Percentiles rank a stretch among this genome's conserved stretches.
phyloP scores from a whole-genome alignment of 192 early-diverging fungal species.

The Allomyces macrogynus region DNA sequence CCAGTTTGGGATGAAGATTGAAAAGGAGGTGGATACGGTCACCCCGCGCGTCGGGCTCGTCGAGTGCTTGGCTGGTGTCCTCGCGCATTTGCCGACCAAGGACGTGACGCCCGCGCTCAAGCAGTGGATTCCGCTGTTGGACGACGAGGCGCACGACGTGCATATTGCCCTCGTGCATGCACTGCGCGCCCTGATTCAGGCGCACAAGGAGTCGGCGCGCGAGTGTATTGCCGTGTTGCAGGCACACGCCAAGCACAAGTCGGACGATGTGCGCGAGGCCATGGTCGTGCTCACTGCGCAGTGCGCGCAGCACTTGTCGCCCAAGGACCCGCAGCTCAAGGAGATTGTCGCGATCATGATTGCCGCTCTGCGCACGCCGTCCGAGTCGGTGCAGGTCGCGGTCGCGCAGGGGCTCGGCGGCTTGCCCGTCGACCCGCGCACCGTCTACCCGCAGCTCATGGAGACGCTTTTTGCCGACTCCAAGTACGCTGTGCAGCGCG shows the following conservation, averaged over 20 bases:
- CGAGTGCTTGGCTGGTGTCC: conserved; percentile 41
- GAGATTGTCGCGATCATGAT: conserved; percentile 70
- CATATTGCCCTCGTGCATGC: conserved; percentile 57
- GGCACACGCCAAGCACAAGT: conserved; percentile 58
- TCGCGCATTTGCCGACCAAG: conserved; percentile 29
- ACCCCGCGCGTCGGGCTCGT: conserved; percentile 68
- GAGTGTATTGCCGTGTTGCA: conserved; percentile 36
- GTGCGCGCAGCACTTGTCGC: conserved; percentile 65
- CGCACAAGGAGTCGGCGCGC: conserved; percentile 43
- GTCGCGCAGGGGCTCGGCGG: conserved; percentile 87
- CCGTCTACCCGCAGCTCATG: conserved; percentile 40
- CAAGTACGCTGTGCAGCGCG: conserved; percentile 73
- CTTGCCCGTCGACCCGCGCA: conserved; percentile 38
- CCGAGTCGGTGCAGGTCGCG: conserved; percentile 82
- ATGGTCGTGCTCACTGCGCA: conserved; percentile 84
- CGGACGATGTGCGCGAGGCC: conserved; percentile 63
- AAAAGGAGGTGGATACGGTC: conserved; percentile 54
- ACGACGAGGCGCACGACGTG: conserved; percentile 70
- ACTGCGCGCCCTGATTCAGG: conserved; percentile 67
- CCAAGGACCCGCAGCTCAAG: conserved; percentile 48
- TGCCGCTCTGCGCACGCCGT: conserved; percentile 76
- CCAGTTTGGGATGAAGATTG: conserved; percentile 70
- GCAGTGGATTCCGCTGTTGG: conserved; percentile 60
- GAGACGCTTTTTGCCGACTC: conserved; percentile 43
- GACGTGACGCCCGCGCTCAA: conserved; percentile 18